Percentiles rank a stretch among this genome's conserved stretches.
These are phyloP conservation scores for Cladophialophora bantiana DNA, from an alignment of 2,329 filamentous ascomycete genomes.

Conservation along the genomic window DNA sequence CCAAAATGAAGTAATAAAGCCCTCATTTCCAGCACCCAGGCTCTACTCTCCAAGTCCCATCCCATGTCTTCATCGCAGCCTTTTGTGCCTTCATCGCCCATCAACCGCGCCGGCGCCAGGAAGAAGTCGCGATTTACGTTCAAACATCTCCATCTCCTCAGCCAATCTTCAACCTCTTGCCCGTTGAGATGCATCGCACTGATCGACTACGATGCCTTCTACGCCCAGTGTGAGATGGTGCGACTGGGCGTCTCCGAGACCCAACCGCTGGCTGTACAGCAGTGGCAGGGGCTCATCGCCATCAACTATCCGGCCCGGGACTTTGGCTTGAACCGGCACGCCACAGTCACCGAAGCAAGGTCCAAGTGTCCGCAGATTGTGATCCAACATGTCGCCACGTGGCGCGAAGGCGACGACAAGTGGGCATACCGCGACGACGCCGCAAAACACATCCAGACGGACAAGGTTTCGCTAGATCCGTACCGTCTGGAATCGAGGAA, in stretches of 20 bases:
- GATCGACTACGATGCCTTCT: constrained; percentile 96
- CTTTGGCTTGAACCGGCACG: constrained; percentile 80
- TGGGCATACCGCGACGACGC: constrained; percentile 92
- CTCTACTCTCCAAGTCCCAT: background rate
- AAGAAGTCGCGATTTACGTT: constrained; percentile 78
- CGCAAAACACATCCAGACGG: constrained; percentile 77
- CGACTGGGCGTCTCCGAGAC: constrained; percentile 76
- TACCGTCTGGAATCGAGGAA: constrained; percentile 84
- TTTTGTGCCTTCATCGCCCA: constrained; percentile 56
- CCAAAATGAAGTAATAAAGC: background rate
- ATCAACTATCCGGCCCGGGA: constrained; percentile 92
- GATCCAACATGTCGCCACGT: constrained; percentile 92
- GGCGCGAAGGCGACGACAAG: constrained; percentile 86
- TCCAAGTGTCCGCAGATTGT: constrained; percentile 85
- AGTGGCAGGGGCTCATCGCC: constrained; percentile 94
- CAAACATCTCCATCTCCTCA: constrained; percentile 79
- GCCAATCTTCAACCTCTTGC: constrained; percentile 71
- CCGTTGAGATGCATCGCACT: constrained; percentile 89
- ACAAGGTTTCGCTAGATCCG: constrained; percentile 94
- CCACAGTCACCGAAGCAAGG: constrained; percentile 79
- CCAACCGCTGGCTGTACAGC: constrained; percentile 87
- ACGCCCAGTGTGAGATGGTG: constrained; percentile 94
- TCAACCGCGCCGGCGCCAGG: constrained; percentile 37
- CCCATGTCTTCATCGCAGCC: constrained; percentile 58
- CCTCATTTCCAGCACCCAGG: background rate